A percentile compares a stretch with the other conserved stretches of the same genome.
Evolutionary conservation across 306 rosid species (phyloP).

Genomic region (Prunus armeniaca): DNA sequence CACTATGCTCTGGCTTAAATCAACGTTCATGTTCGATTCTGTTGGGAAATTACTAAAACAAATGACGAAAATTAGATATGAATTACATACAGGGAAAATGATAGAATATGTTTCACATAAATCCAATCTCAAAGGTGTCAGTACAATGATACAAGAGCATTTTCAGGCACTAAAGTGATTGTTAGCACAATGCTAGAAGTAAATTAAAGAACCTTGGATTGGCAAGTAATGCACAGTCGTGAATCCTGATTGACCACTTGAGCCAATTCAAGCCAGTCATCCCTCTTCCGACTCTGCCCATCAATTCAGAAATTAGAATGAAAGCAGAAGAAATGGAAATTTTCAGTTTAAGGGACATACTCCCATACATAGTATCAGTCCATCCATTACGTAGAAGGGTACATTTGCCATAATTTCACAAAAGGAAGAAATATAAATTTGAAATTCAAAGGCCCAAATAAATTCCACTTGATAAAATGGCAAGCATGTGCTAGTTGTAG

Average conservation of each 20-base stretch:
- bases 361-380: neutral
- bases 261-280: slow-evolving; percentile 6
- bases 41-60: neutral
- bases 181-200: neutral
- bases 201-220: neutral
- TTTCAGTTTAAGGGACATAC: neutral
- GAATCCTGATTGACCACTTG: neutral
- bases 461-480: neutral
- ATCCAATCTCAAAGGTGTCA: neutral
- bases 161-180: neutral
- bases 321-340: neutral
- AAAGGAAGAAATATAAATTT: neutral
- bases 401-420: neutral
- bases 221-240: neutral
- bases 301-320: neutral
- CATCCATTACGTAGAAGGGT: neutral
- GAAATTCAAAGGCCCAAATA: neutral
- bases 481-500: too few relatives aligned
- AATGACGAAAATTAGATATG: neutral
- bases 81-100: neutral
- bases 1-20: too few relatives aligned
- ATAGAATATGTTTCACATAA: neutral
- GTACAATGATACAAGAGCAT: neutral
- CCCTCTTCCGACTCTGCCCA: slow-evolving; percentile 17
- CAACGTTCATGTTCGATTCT: too few relatives aligned